Evolutionary conservation across 208 protist genomes (phyloP).

Genomic region (Herpetomonas muscarum): DNA sequence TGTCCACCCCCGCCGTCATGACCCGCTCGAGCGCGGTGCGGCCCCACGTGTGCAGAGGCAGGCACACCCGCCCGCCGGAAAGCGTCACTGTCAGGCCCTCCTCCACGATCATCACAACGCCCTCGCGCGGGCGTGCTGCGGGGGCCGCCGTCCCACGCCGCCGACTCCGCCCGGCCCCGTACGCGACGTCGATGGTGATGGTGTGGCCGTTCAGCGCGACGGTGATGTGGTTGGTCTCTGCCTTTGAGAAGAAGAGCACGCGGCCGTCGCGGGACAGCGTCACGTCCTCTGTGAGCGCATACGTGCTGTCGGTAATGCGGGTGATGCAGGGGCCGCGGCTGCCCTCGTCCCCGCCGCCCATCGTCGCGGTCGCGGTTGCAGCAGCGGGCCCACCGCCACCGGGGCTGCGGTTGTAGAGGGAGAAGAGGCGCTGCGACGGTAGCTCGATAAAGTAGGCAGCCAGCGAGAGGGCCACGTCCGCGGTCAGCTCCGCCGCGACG

Average conservation of each 20-base stretch:
- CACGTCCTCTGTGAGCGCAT: slow-evolving; percentile 16
- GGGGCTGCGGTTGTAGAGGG: neutral
- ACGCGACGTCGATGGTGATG: slow-evolving; percentile 36
- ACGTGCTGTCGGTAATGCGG: slow-evolving; percentile 1
- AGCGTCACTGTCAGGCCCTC: slow-evolving; percentile 66
- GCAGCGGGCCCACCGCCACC: neutral
- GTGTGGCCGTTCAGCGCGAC: slow-evolving; percentile 61
- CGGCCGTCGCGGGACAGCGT: slow-evolving; percentile 32
- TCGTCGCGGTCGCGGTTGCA: neutral
- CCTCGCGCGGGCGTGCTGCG: slow-evolving; percentile 14
- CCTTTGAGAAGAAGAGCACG: slow-evolving; percentile 64
- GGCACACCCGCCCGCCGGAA: slow-evolving; percentile 45
- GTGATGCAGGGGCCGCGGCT: neutral
- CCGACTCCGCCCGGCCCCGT: slow-evolving; percentile 3
- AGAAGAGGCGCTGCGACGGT: neutral
- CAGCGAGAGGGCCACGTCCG: neutral
- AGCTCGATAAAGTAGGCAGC: neutral
- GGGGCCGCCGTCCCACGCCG: no score
- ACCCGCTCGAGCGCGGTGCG: slow-evolving; percentile 19
- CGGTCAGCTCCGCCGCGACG: neutral
- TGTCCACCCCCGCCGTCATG: slow-evolving; percentile 29
- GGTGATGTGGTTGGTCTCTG: slow-evolving; percentile 62
- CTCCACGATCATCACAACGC: slow-evolving; percentile 63
- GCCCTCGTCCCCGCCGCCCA: no score
- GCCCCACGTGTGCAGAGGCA: slow-evolving; percentile 35